These are phyloP conservation scores for Penicillium brevicompactum DNA, from an alignment of 2,329 filamentous ascomycete genomes.

Conservation along the genomic window DNA sequence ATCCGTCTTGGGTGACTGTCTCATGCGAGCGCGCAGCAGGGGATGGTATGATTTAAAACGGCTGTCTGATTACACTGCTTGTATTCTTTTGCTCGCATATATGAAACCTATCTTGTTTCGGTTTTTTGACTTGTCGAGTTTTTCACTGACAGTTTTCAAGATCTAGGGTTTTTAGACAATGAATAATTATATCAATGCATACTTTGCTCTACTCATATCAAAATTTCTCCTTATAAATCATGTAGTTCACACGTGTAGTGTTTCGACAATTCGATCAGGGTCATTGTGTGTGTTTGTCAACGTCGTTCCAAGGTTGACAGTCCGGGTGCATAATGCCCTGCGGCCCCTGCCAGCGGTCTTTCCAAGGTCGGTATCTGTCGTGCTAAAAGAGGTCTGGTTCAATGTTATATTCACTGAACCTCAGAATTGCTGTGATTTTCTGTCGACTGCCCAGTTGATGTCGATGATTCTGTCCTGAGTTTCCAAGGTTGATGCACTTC, in stretches of 20 bases:
- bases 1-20: slow-evolving; percentile 43
- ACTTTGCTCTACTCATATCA: too few species aligned
- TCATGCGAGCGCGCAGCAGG: slow-evolving; percentile 34
- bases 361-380: too few species aligned
- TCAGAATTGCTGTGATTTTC: too few species aligned
- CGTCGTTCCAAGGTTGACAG: too few species aligned
- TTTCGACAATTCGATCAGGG: background rate
- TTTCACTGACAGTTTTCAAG: slow-evolving; percentile 21
- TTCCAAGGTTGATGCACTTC: background rate
- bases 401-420: too few species aligned
- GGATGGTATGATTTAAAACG: slow-evolving; percentile 48
- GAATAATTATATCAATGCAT: too few species aligned
- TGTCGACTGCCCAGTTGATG: too few species aligned
- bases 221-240: background rate
- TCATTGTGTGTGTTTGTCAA: too few species aligned
- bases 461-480: too few species aligned
- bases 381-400: too few species aligned
- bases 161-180: background rate
- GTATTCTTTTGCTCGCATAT: slow-evolving; percentile 16
- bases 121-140: slow-evolving; percentile 1
- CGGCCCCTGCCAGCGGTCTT: too few species aligned
- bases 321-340: too few species aligned
- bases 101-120: slow-evolving; percentile 3
- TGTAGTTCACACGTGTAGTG: background rate
- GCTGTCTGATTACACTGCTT: slow-evolving; percentile 38